These are phyloP conservation scores for Picea engelmannii DNA, from an alignment of 83 land plant genomes.

Conservation along the genomic window DNA sequence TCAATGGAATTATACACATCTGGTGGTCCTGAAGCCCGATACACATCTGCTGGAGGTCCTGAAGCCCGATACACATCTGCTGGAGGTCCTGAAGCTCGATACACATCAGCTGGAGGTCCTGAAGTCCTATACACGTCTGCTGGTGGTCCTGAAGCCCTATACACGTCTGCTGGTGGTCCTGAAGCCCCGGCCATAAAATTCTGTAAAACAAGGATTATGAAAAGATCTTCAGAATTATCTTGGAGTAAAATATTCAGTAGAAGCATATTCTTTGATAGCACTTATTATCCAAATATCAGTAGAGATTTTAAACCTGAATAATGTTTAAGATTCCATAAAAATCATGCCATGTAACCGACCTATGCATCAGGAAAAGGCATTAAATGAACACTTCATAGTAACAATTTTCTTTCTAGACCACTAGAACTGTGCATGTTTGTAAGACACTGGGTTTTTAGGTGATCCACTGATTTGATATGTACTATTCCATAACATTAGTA, in stretches of 20 bases:
- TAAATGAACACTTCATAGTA: neutral
- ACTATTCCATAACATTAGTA: too few species aligned
- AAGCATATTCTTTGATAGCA: neutral
- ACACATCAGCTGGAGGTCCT: slow-evolving; percentile 16
- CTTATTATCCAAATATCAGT: neutral
- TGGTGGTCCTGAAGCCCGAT: slow-evolving; percentile 17
- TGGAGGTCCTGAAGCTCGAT: slow-evolving; percentile 33
- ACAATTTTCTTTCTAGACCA: neutral
- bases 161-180: slow-evolving; percentile 18
- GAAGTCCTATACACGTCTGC: slow-evolving; percentile 18
- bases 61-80: slow-evolving; percentile 21
- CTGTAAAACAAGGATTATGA: slow-evolving; percentile 21
- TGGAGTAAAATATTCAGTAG: neutral
- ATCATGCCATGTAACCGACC: neutral
- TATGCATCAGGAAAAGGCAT: neutral
- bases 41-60: slow-evolving; percentile 16
- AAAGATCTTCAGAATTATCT: neutral
- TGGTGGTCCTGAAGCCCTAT: slow-evolving; percentile 31
- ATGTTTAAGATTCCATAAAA: neutral
- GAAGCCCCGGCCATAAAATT: slow-evolving; percentile 63
- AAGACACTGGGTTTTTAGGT: too few species aligned
- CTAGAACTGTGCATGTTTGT: too few species aligned
- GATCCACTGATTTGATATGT: too few species aligned
- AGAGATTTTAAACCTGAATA: neutral
- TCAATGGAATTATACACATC: slow-evolving; percentile 32